Percentiles rank a stretch among this genome's conserved stretches.
phyloP scores from a whole-genome alignment of 2,329 filamentous ascomycete genomes.

The Orbilia oligospora region DNA sequence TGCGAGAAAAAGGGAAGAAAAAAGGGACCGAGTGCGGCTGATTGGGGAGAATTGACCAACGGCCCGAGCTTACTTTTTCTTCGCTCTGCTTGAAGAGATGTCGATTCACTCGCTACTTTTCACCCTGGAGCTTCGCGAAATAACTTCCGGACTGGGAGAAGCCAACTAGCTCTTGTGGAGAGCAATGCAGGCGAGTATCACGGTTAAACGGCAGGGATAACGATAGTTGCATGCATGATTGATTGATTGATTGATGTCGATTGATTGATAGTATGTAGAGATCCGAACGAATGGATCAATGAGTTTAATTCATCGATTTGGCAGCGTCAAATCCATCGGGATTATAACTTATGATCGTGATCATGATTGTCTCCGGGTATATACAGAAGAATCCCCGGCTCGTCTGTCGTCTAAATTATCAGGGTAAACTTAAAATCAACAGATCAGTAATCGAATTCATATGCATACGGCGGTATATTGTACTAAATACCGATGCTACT shows the following conservation, averaged over 20 bases:
- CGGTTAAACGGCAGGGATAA: not conserved
- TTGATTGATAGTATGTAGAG: not conserved
- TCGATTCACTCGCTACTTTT: conserved; percentile 14
- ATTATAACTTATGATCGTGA: too few relatives aligned
- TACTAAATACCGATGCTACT: too few relatives aligned
- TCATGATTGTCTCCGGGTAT: too few relatives aligned
- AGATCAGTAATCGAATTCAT: too few relatives aligned
- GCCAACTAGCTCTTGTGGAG: not conserved
- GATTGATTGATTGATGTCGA: too few relatives aligned
- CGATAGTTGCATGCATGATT: not conserved
- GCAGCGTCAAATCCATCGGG: too few relatives aligned
- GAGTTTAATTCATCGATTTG: too few relatives aligned
- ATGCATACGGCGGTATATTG: too few relatives aligned
- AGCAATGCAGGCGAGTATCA: conserved; percentile 14
- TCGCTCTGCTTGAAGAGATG: not conserved
- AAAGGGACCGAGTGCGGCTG: conserved; percentile 20
- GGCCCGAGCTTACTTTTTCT: not conserved
- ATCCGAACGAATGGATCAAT: not conserved
- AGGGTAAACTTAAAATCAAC: too few relatives aligned
- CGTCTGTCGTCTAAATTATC: too few relatives aligned
- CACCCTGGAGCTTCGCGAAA: conserved; percentile 5
- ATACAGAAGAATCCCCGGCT: too few relatives aligned
- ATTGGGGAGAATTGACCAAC: conserved; percentile 2
- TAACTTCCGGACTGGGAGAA: conserved; percentile 20
- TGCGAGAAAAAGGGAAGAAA: conserved; percentile 11